Evolutionary conservation across 2,329 filamentous ascomycete genomes (phyloP), one percentile per base, ranked within the genome.

Genomic region (Aspergillus brasiliensis): DNA sequence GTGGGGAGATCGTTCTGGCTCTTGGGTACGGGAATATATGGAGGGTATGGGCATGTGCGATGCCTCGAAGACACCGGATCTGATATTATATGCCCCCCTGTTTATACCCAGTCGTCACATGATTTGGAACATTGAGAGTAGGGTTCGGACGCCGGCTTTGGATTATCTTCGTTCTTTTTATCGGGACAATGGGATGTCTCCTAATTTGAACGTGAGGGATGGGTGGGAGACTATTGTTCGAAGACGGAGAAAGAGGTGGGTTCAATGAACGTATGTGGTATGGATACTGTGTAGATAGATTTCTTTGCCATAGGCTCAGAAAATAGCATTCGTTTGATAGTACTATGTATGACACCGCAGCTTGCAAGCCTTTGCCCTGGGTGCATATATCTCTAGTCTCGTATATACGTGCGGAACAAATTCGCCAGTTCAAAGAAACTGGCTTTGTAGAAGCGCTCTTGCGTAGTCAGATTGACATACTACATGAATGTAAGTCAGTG

Each of bases 381-480:
- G n/a, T n/a, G n/a, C 13, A 7, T 8, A 37, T 8, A 15, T 3
- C 11, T 2, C 38, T 38, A 54, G 8, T 44, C 51, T 23, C 21
- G 25, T 1, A 54, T 54, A n/a, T 54, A 54, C 3, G 51, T 44
- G 23, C 28, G n/a, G 21, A 44, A 54, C 11, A 54, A 37, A 27
- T 1, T 54, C 11, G 51, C 51, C 37, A 54, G 21, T 28, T 44
- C n/a, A 23, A 44, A 54, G 15, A 44, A 54, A 10, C 23, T 54
- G 8, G 51, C 51, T 11, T 44, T 44, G 3, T 54, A 54, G 13
- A 28, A 54, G 8, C 51, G 37, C 19, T 44, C 51, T 28, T 54
- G 38, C 3, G 51, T 54, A 10, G 37, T 54, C 2, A 54, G n/a
- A 3, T 54, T 54, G 21, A 54, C n/a, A 28, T 54, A 44, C 51